Evolutionary conservation across 768 basidiomycete genomes (phyloP), one percentile per base, ranked within the genome.

Genomic region (Mycena chlorophos): DNA sequence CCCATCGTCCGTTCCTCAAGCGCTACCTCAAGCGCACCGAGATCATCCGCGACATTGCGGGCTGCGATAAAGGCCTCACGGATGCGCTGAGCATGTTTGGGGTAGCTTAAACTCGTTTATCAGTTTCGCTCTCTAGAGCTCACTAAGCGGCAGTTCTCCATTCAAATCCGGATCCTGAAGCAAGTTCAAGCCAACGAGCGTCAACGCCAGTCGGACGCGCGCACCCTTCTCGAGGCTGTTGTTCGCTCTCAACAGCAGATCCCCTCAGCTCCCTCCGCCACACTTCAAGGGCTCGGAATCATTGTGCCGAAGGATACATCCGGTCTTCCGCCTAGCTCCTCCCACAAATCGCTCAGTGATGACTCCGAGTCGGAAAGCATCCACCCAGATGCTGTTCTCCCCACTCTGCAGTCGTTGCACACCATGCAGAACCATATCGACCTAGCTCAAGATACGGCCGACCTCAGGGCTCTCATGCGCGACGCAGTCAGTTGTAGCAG

Each of bases 11-110:
- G 0, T 92, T 91, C 72, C 70, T 93, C 58, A 89, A 89, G 68
- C 78, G 89, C 3, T 92, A 89, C 64, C 76, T 93, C 34, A 84
- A 85, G 65, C 81, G 88, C 39, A 85, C 88, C 34, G 88, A 91
- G 58, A 86, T 86, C 26, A 65, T 77, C 16, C 71, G 73, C 2
- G 78, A 81, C 28, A 82, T 92, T 14, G 57, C 68, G 0, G 73
- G 53, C 2, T 84, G 85, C 49, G 81, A 86, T 52, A 71, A 73
- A 8, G 73, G 72, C 4, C 76, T 91, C 20, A 75, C 74, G 4
- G 84, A 88, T 52, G 83, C 83, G 3, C 67, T 87, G 37, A 68
- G 69, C n/a, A 74, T 85, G 65, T 86, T 88, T 63, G 73, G 79
- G 29, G 80, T 82, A n/a, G n/a, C n/a, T n/a, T n/a, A 57, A 52